Evolutionary conservation across 306 rosid species (phyloP), one percentile per base, ranked within the genome.

Genomic region (Sicyos baderoa): DNA sequence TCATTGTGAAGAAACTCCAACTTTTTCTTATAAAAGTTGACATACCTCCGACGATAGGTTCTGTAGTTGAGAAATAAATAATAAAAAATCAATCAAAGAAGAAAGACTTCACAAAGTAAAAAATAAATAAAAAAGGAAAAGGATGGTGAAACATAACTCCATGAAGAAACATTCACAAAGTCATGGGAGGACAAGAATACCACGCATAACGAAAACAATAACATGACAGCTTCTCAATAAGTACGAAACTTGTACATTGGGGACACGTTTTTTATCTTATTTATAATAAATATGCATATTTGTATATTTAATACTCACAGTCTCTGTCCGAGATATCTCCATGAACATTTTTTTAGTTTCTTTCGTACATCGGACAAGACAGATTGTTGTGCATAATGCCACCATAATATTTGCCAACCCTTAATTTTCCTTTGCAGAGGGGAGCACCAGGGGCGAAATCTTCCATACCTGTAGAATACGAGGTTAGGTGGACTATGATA

Each of bases 321-420:
- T 75, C 95, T 85, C 76, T 84, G 85, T 67, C 93, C 92, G 47
- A 92, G 79, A 74, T 87, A 86, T 89, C 87, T 86, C 98, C 95
- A 92, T 4, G 98, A 92, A 42, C 87, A 82, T 87, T 83, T 92
- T 85, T 81, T 92, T 57, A 87, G 77, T 75, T 79, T 89, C 85
- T 80, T 89, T 59, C 82, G 87, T 68, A 89, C 91, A 83, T 92
- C 96, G 4, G 86, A 87, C 61, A 92, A 86, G 67, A 92, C 88
- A 72, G 96, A 88, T 79, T 87, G 86, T 55, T 86, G 95, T 3
- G 93, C 98, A 87, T 92, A 92, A 35, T 59, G 98, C 98, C 98
- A 92, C 98, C 98, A 92, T 54, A 70, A 42, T 72, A 79, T 74
- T 78, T 86, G 85, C 98, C 98, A 89, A 40, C 93, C 93, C 75